A percentile compares a stretch with the other conserved stretches of the same genome.
phyloP scores from a whole-genome alignment of 2,329 filamentous ascomycete genomes.

The Fusarium austroafricanum region DNA sequence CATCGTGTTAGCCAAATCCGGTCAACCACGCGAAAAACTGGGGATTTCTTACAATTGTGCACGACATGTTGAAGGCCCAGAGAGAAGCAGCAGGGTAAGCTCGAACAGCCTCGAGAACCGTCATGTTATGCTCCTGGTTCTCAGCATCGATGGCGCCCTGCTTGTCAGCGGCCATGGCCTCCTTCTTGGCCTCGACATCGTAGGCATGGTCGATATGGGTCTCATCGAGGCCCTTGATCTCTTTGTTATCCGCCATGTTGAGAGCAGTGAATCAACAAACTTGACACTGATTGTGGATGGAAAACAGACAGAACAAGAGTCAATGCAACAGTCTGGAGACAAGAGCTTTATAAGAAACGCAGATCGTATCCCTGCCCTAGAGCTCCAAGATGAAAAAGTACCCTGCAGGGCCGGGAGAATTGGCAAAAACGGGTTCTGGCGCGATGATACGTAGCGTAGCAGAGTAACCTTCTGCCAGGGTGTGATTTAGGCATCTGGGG shows the following conservation, averaged over 20 bases:
- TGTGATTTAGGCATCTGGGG: constrained; percentile 41
- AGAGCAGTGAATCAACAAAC: neutral
- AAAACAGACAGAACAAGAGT: neutral
- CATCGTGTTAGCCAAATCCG: neutral
- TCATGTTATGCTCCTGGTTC: constrained; percentile 57
- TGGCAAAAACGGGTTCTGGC: constrained; percentile 5
- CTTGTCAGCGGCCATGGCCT: constrained; percentile 28
- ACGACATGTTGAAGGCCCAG: constrained; percentile 63
- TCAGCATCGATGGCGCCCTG: constrained; percentile 49
- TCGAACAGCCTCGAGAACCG: constrained; percentile 53
- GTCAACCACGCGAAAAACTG: neutral
- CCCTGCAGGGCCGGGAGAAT: constrained; percentile 7
- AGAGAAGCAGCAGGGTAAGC: constrained; percentile 58
- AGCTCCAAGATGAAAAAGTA: constrained; percentile 3
- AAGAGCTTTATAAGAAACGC: constrained; percentile 22
- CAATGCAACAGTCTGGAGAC: constrained; percentile 12
- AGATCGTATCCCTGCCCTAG: no score
- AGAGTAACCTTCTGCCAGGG: constrained; percentile 3
- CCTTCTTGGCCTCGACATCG: constrained; percentile 34
- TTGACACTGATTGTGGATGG: constrained; percentile 23
- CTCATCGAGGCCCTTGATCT: constrained; percentile 21
- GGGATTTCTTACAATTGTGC: constrained; percentile 57
- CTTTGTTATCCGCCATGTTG: constrained; percentile 40
- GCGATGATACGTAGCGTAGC: constrained; percentile 16
- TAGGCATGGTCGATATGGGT: constrained; percentile 36